Conservation (phyloP, 768 basidiomycete species). For the Leccinellum rugosiceps region DNA sequence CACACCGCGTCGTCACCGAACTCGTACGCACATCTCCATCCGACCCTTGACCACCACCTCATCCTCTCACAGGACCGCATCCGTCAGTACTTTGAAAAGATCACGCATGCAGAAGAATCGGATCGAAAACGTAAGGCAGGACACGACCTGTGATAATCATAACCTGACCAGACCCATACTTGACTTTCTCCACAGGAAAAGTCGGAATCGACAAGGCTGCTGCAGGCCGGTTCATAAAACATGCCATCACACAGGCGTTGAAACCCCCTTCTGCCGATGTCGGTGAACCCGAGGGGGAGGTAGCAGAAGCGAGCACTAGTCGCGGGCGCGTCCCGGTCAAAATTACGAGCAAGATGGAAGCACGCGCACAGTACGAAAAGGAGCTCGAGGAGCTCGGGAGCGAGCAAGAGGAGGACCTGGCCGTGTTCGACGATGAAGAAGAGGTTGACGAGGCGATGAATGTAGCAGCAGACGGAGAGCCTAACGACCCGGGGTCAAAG, state of each 20-base stretch:
- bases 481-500: background rate
- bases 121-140: constrained; percentile 40
- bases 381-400: constrained; percentile 43
- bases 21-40: constrained; percentile 18
- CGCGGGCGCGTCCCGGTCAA: constrained; percentile 44
- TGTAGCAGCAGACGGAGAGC: background rate
- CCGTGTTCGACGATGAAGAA: constrained; percentile 34
- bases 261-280: constrained; percentile 23
- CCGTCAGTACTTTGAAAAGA: constrained; percentile 79
- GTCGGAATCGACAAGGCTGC: constrained; percentile 71
- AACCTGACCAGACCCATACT: too few species aligned
- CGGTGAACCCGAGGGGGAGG: constrained; percentile 27
- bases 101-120: constrained; percentile 69
- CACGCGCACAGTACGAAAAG: constrained; percentile 60
- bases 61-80: constrained; percentile 56
- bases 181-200: constrained; percentile 33
- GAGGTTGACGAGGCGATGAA: constrained; percentile 8
- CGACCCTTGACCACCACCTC: background rate
- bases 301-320: constrained; percentile 11
- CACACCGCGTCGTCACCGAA: constrained; percentile 74
- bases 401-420: constrained; percentile 42
- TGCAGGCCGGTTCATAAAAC: constrained; percentile 79
- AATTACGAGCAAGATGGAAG: constrained; percentile 72
- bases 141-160: too few species aligned
- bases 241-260: constrained; percentile 69